phyloP scores from a whole-genome alignment of 2,329 filamentous ascomycete species.

The Arthroderma sp. region DNA sequence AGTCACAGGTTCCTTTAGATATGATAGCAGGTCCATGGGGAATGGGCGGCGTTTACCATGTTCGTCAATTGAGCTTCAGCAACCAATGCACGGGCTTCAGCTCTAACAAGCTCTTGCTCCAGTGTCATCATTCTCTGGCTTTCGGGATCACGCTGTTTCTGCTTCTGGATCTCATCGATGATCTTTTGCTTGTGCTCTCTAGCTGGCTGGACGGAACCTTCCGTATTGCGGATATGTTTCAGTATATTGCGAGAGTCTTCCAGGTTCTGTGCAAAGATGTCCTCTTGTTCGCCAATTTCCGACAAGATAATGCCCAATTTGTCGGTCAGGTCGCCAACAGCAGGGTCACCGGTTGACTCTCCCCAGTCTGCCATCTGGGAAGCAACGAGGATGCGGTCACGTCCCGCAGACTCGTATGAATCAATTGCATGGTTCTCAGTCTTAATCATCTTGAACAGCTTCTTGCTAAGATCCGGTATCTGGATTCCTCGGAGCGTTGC shows the following conservation, averaged over 20 bases:
- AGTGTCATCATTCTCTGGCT: constrained; percentile 68
- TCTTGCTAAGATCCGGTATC: constrained; percentile 79
- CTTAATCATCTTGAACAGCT: constrained; percentile 87
- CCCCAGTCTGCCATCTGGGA: constrained; percentile 94
- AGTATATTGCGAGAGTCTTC: constrained; percentile 72
- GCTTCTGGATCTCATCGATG: constrained; percentile 76
- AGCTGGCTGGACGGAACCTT: constrained; percentile 86
- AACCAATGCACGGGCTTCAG: constrained; percentile 89
- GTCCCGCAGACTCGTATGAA: constrained; percentile 70
- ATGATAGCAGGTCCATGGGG: not conserved
- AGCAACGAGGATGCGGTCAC: constrained; percentile 73
- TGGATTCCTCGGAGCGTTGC: constrained; percentile 70
- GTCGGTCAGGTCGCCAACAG: constrained; percentile 79
- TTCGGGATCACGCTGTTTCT: constrained; percentile 85
- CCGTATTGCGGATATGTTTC: constrained; percentile 90
- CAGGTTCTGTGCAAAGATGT: constrained; percentile 68
- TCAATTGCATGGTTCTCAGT: constrained; percentile 78
- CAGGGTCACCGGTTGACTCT: constrained; percentile 76
- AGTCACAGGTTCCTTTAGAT: not conserved
- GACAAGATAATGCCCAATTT: constrained; percentile 87
- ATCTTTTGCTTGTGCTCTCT: constrained; percentile 80
- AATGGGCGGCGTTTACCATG: constrained; percentile 47
- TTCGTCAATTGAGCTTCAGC: constrained; percentile 95
- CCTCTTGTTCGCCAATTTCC: constrained; percentile 90
- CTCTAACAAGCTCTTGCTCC: constrained; percentile 91